These are phyloP conservation scores for Ogataea trehalophila DNA, from an alignment of 805 yeast genomes.

Conservation along the genomic window DNA sequence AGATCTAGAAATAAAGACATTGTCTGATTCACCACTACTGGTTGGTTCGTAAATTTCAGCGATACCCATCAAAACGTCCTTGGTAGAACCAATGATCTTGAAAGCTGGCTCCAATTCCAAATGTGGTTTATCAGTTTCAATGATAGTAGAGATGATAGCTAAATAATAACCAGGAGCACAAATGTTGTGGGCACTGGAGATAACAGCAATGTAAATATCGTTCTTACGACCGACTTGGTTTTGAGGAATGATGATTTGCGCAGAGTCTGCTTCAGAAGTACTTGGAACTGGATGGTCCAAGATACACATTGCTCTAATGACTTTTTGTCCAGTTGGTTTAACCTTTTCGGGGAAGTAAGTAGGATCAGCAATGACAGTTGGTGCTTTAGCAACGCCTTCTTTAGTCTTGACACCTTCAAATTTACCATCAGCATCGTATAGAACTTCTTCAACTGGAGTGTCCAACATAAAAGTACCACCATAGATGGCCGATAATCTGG, in stretches of 20 bases:
- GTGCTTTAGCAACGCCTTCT: constrained; percentile 88
- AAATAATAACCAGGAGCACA: constrained; percentile 83
- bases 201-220: constrained; percentile 89
- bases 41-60: constrained; percentile 86
- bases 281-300: constrained; percentile 84
- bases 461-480: constrained; percentile 99
- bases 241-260: constrained; percentile 94
- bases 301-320: constrained; percentile 82
- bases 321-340: constrained; percentile 64
- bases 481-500: constrained; percentile 91
- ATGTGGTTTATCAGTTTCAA: constrained; percentile 91
- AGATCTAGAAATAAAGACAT: constrained; percentile 78
- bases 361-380: constrained; percentile 94
- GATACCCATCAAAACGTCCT: constrained; percentile 90
- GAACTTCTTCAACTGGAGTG: constrained; percentile 87
- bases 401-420: constrained; percentile 86
- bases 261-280: constrained; percentile 78
- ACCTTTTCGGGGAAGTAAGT: constrained; percentile 91
- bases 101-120: constrained; percentile 91
- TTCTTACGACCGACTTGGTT: constrained; percentile 89
- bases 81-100: constrained; percentile 73
- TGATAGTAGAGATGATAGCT: constrained; percentile 90
- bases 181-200: constrained; percentile 86
- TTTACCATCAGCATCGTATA: constrained; percentile 66
- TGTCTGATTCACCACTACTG: constrained; percentile 75